phyloP scores from a whole-genome alignment of 2,329 filamentous ascomycete species.

The Periconia macrospinosa region DNA sequence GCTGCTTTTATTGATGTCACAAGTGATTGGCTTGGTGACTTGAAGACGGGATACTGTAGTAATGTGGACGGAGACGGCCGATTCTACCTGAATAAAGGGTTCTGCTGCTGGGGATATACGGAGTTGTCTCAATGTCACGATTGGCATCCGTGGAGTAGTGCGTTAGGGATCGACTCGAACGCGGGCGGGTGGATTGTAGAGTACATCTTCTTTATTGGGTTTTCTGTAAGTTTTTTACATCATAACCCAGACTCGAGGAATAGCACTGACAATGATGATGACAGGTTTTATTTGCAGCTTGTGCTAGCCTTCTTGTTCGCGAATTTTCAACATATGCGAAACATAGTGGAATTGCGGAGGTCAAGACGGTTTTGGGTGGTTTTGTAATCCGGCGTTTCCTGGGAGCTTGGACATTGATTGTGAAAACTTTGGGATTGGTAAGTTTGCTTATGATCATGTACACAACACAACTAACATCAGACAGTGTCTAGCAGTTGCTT shows the following conservation, averaged over 20 bases:
- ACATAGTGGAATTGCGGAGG: conserved; percentile 95
- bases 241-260: neutral
- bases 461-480: conserved; percentile 27
- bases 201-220: conserved; percentile 83
- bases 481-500: conserved; percentile 85
- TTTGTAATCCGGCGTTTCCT: conserved; percentile 90
- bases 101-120: conserved; percentile 87
- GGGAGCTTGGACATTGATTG: conserved; percentile 82
- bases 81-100: conserved; percentile 88
- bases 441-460: conserved; percentile 24
- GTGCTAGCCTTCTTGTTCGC: conserved; percentile 77
- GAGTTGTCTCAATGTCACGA: conserved; percentile 79
- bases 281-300: conserved; percentile 74
- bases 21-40: conserved; percentile 89
- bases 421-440: conserved; percentile 87
- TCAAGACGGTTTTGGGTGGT: conserved; percentile 92
- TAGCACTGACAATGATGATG: conserved; percentile 22
- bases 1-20: conserved; percentile 88
- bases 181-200: conserved; percentile 80
- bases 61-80: conserved; percentile 74
- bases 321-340: conserved; percentile 86
- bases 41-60: conserved; percentile 88
- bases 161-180: conserved; percentile 66
- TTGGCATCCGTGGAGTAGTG: conserved; percentile 83
- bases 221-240: conserved; percentile 64